These are phyloP conservation scores for Boeremia exigua DNA, from an alignment of 2,329 filamentous ascomycete genomes.

Conservation along the genomic window DNA sequence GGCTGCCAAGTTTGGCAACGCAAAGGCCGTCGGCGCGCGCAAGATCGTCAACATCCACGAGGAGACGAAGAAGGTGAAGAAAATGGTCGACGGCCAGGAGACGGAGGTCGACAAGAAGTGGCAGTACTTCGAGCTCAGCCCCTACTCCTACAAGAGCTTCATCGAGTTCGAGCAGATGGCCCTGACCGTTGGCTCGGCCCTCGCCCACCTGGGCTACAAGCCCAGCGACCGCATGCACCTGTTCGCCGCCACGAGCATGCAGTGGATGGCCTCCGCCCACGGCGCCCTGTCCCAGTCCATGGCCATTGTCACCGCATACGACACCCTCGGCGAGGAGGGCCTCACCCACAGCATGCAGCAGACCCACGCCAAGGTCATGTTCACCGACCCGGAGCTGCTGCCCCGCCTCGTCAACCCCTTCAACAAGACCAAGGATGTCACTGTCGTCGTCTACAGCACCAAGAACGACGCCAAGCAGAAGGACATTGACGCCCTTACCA, in stretches of 20 bases:
- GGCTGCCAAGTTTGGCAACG: constrained; percentile 62
- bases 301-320: constrained; percentile 92
- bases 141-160: constrained; percentile 79
- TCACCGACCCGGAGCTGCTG: constrained; percentile 79
- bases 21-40: constrained; percentile 67
- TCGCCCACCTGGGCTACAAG: constrained; percentile 75
- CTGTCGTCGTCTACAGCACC: constrained; percentile 65
- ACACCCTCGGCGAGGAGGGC: constrained; percentile 84
- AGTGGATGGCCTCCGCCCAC: constrained; percentile 86
- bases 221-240: constrained; percentile 75
- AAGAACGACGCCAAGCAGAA: constrained; percentile 59
- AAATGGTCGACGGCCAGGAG: constrained; percentile 81
- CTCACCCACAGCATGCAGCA: constrained; percentile 85
- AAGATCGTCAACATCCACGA: constrained; percentile 77
- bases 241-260: constrained; percentile 78
- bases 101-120: constrained; percentile 87
- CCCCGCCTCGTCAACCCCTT: constrained; percentile 61
- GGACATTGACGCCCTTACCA: constrained; percentile 61
- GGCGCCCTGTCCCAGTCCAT: constrained; percentile 82
- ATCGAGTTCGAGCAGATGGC: constrained; percentile 76
- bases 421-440: constrained; percentile 61
- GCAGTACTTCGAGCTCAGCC: constrained; percentile 84
- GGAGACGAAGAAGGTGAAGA: constrained; percentile 89
- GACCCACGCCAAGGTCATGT: constrained; percentile 82
- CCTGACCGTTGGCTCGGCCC: constrained; percentile 72